Evolutionary conservation across 2,329 filamentous ascomycete species (phyloP), one percentile per base, ranked within the genome.

Genomic region (Pseudofabraea citricarpa): DNA sequence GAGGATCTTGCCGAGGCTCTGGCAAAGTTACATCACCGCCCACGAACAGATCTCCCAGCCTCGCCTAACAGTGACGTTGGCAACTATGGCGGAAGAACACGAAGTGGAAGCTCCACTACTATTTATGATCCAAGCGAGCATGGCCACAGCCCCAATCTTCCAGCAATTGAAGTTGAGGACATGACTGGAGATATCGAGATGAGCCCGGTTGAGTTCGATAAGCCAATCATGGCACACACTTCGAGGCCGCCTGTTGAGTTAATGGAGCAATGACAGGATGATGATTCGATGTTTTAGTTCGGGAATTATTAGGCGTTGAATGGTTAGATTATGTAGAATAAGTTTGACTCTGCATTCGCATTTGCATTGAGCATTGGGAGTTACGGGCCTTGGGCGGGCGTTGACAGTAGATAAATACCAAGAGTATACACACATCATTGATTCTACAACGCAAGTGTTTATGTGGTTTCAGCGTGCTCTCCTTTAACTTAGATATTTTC

Each of bases 1-100:
- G 80, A 85, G 46, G 82, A 86, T 59, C 69, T 86, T 20, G 81
- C 81, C 15, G 77, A 81, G 41, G 82, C 82, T 2, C 66, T 86
- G 33, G 75, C 80, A 10, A 79, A 76, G 64, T 65, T 86, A 48
- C 74, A 77, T 58, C 72, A 79, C 51, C 48, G 56, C 39, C 54
- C 58, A 5, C 46, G 43, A 15, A 55, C 58, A 10, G 57, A 61
- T 41, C 62, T 61, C 18, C 70, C 66, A 36, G 55, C 66, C 8
- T 68, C 64, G 10, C 72, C 74, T 18, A 58, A 68, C 21, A 68
- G 72, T 47, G 63, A 58, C 43, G 53, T 54, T 9, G 60, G 54
- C 45, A 48, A 46, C 8, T 39, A 42, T 20, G 39, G 20, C 27
- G 53, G 50, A 8, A 65, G 60, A 61, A 48, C 63, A 33, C 66